Evolutionary conservation across 306 rosid genomes (phyloP).

Genomic region (Rosa persica): DNA sequence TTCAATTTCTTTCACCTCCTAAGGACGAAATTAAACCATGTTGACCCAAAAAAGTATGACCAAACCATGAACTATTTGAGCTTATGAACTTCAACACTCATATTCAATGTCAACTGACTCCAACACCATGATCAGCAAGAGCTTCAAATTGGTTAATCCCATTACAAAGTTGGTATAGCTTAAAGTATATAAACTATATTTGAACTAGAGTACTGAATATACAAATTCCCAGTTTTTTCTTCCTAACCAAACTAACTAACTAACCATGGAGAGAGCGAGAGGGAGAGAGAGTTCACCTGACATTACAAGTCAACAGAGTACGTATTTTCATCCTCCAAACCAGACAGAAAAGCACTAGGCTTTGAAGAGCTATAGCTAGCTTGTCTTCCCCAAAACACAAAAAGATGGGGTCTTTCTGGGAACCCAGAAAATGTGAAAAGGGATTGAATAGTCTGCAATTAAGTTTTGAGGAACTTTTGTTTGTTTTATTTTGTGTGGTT

Average conservation of each 20-base stretch:
- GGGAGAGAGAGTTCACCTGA: slow-evolving; percentile 39
- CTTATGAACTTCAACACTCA: slow-evolving; percentile 13
- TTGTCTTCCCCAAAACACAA: slow-evolving; percentile 3
- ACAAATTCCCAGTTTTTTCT: slow-evolving; percentile 2
- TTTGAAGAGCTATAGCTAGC: background rate
- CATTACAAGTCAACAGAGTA: slow-evolving; percentile 9
- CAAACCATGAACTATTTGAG: background rate
- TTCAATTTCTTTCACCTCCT: background rate
- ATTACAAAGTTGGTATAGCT: background rate
- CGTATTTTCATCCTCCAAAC: background rate
- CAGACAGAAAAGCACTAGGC: background rate
- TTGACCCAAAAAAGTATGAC: background rate
- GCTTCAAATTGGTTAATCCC: background rate
- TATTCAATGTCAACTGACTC: background rate
- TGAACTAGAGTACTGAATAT: background rate
- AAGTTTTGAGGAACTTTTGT: too few relatives aligned
- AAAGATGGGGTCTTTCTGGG: background rate
- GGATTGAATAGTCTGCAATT: background rate
- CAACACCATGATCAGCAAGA: background rate
- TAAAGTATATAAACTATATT: background rate
- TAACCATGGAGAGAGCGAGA: slow-evolving; percentile 2
- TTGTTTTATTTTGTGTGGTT: too few relatives aligned
- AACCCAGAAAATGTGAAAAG: background rate
- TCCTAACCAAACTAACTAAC: slow-evolving; percentile 8
- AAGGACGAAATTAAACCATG: background rate